Evolutionary conservation across 495 filamentous ascomycete species (phyloP).

Genomic region (Neurospora sp.): DNA sequence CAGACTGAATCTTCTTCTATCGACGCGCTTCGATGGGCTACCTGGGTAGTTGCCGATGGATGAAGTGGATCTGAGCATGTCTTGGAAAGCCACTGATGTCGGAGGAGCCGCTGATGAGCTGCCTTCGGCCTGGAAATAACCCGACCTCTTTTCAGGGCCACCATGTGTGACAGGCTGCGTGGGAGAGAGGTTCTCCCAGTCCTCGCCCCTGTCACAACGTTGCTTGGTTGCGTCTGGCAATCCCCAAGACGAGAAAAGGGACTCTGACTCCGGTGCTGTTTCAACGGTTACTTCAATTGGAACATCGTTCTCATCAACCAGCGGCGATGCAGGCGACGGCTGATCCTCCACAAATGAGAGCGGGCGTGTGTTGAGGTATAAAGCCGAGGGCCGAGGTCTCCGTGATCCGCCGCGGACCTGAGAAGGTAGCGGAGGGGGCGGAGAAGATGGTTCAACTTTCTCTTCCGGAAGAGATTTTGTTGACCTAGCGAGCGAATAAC

Average conservation of each 20-base stretch:
- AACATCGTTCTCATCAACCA: not conserved
- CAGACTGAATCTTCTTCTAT: constrained; percentile 14
- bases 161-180: not conserved
- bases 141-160: not conserved
- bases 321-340: constrained; percentile 26
- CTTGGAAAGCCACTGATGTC: not conserved
- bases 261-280: constrained; percentile 17
- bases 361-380: constrained; percentile 32
- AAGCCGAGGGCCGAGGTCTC: constrained; percentile 31
- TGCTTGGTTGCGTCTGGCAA: not conserved
- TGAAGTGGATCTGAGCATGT: constrained; percentile 12
- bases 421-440: not conserved
- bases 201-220: not conserved
- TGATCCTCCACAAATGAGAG: constrained; percentile 41
- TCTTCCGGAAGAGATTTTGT: constrained; percentile 9
- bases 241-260: constrained; percentile 17
- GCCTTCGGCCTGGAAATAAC: not conserved
- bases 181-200: not conserved
- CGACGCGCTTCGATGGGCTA: not conserved
- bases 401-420: constrained; percentile 15
- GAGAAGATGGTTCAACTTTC: not conserved
- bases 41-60: constrained; percentile 14
- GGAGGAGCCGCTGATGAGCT: not conserved
- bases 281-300: not conserved
- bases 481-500: constrained; percentile 26